Percentiles rank a stretch among this genome's conserved stretches.
These are phyloP conservation scores for Scenedesmus sp. DNA, from an alignment of 163 green algal genomes.

Conservation along the genomic window DNA sequence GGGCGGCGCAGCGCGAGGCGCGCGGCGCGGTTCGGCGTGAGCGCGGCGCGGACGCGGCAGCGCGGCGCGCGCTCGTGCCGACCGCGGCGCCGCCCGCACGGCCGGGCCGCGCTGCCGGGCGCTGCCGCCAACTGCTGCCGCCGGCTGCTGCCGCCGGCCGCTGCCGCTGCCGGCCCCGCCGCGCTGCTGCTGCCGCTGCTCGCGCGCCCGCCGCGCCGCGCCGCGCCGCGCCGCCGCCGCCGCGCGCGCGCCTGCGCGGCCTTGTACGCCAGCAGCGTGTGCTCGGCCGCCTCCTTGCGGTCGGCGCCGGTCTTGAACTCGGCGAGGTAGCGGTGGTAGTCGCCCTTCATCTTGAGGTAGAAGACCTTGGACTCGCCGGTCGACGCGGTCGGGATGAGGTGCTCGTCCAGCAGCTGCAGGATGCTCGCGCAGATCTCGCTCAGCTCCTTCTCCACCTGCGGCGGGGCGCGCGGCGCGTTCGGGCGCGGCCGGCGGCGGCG, in stretches of 20 bases:
- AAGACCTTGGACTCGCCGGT: slow-evolving; percentile 99
- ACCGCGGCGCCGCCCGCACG: too few species aligned
- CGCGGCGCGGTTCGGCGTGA: too few species aligned
- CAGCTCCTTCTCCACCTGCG: slow-evolving; percentile 97
- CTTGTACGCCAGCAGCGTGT: slow-evolving; percentile 99
- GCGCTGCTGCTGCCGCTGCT: too few species aligned
- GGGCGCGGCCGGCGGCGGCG: not conserved
- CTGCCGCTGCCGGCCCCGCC: too few species aligned
- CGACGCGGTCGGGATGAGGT: slow-evolving; percentile 95
- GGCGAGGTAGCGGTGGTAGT: slow-evolving; percentile 99
- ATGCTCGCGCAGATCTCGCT: slow-evolving; percentile 96
- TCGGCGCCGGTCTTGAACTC: slow-evolving; percentile 98
- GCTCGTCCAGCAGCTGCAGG: slow-evolving; percentile 94
- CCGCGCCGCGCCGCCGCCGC: too few species aligned
- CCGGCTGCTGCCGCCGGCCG: too few species aligned
- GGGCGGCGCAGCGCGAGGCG: not conserved
- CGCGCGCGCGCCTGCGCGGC: slow-evolving; percentile 78
- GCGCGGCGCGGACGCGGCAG: too few species aligned
- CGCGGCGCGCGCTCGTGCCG: too few species aligned
- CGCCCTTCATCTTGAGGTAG: slow-evolving; percentile 97
- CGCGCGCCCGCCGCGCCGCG: too few species aligned
- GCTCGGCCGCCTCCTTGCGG: slow-evolving; percentile 96
- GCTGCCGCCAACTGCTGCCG: too few species aligned
- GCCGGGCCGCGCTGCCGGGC: too few species aligned
- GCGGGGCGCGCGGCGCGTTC: not conserved